phyloP scores from a whole-genome alignment of 331 rosid species.

The Dryas integrifolia region DNA sequence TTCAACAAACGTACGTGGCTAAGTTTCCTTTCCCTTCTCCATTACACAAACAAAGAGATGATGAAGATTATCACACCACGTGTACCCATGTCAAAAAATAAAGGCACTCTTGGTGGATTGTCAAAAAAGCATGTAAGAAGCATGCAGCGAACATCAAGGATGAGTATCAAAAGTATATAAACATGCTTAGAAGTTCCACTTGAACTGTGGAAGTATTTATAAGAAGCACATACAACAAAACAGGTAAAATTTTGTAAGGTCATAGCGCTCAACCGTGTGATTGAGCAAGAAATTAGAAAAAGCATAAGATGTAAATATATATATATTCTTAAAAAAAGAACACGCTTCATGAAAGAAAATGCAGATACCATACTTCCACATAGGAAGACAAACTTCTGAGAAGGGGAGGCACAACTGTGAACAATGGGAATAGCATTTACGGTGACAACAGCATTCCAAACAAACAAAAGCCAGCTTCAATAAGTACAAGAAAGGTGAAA shows the following conservation, averaged over 20 bases:
- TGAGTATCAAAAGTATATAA: background rate
- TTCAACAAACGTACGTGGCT: background rate
- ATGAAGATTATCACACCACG: background rate
- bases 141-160: background rate
- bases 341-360: background rate
- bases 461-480: constrained; percentile 8
- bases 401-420: background rate
- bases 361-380: background rate
- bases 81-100: background rate
- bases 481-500: background rate
- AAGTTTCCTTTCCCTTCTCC: background rate
- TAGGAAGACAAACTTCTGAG: background rate
- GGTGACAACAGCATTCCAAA: constrained; percentile 2
- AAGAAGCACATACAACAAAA: background rate
- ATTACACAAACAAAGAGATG: background rate
- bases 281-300: background rate
- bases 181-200: background rate
- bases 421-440: background rate
- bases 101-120: too few species aligned
- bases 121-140: too few species aligned
- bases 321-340: background rate
- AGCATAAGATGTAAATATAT: too few species aligned
- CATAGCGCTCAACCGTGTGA: background rate
- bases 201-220: background rate
- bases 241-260: background rate